Percentiles rank a stretch among this genome's conserved stretches.
Evolutionary conservation across 768 basidiomycete species (phyloP).

Genomic region (Pleurotus citrinopileatus): DNA sequence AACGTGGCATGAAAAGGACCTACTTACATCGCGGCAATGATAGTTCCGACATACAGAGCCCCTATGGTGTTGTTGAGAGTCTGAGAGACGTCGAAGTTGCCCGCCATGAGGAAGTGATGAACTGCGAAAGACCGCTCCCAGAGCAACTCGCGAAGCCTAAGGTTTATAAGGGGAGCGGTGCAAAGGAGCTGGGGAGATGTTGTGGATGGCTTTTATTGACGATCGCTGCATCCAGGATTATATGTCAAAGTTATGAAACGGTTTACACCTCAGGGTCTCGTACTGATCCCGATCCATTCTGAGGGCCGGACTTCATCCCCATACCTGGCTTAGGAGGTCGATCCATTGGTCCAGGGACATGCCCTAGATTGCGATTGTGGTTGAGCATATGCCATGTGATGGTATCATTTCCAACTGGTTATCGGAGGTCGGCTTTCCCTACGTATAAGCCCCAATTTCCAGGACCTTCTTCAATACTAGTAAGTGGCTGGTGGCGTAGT

Average conservation of each 20-base stretch:
- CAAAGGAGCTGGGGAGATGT: background rate
- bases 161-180: background rate
- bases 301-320: background rate
- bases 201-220: background rate
- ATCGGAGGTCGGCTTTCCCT: no score
- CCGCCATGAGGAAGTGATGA: constrained; percentile 2
- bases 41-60: constrained; percentile 24
- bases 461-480: no score
- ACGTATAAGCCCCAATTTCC: no score
- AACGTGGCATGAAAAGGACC: background rate
- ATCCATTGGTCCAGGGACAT: background rate
- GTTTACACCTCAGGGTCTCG: background rate
- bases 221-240: constrained; percentile 8
- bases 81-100: constrained; percentile 1
- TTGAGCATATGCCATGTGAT: background rate
- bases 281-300: constrained; percentile 6
- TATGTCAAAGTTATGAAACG: constrained; percentile 11
- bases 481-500: background rate
- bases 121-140: constrained; percentile 3
- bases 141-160: background rate
- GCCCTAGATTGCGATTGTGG: background rate
- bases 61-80: constrained; percentile 28
- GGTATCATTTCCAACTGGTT: no score
- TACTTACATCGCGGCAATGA: constrained; percentile 26
- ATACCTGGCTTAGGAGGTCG: background rate